These are phyloP conservation scores for Epichloe typhina DNA, from an alignment of 2,329 filamentous ascomycete species.

Conservation along the genomic window DNA sequence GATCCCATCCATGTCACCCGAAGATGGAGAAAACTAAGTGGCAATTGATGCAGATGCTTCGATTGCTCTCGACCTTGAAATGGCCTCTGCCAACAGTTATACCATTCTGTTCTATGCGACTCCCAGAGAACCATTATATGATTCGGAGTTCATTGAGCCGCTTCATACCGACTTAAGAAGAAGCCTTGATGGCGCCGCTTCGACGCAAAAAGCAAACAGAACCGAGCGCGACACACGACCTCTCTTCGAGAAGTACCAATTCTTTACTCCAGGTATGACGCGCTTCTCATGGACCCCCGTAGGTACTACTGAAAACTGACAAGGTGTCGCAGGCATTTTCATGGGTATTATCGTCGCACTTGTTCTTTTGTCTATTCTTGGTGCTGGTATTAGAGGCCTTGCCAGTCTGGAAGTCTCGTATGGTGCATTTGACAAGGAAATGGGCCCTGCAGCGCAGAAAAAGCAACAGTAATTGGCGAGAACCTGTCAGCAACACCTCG, in stretches of 20 bases:
- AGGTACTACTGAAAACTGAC: slow-evolving; percentile 4
- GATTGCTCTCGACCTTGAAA: slow-evolving; percentile 35
- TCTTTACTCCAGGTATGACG: slow-evolving; percentile 66
- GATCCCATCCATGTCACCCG: background rate
- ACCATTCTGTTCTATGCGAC: slow-evolving; percentile 67
- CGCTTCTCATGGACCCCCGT: background rate
- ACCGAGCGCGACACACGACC: slow-evolving; percentile 31
- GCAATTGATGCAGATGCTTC: slow-evolving; percentile 28
- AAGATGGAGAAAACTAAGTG: background rate
- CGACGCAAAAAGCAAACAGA: slow-evolving; percentile 25
- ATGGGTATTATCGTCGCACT: slow-evolving; percentile 65
- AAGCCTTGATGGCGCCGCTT: slow-evolving; percentile 19
- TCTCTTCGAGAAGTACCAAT: slow-evolving; percentile 88
- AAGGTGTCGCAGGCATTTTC: slow-evolving; percentile 56
- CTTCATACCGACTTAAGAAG: slow-evolving; percentile 67
- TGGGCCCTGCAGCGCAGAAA: slow-evolving; percentile 78
- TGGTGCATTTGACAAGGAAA: slow-evolving; percentile 92
- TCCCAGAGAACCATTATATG: slow-evolving; percentile 45
- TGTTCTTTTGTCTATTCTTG: slow-evolving; percentile 63
- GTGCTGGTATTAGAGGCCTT: slow-evolving; percentile 64
- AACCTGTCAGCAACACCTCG: background rate
- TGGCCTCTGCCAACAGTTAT: slow-evolving; percentile 36
- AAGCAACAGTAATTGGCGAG: slow-evolving; percentile 34
- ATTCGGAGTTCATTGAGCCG: slow-evolving; percentile 47
- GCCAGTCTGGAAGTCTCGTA: slow-evolving; percentile 79